Base-by-base conservation (phyloP, 2,329 filamentous ascomycete genomes). In the Trichocomaceae sp. region DNA sequence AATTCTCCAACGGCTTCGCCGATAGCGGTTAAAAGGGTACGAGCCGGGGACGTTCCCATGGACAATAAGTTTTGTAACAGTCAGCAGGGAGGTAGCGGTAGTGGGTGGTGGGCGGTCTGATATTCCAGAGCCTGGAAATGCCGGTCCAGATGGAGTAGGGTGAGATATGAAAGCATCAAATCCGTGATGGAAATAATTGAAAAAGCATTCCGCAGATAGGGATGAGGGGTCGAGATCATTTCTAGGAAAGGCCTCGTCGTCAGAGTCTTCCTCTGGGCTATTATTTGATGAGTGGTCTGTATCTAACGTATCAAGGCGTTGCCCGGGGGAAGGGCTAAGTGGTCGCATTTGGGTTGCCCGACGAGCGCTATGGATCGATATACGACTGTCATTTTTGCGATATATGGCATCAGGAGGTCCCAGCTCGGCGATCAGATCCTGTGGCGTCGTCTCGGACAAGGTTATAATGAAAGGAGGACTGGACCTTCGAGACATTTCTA, bases 171-270 rank as follows among this genome's bases (percentile, higher is more conserved):
- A 79, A 9, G 96, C 82, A 69, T 99, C 93, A 66, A 99, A 95
- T 1, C 93, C 93, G 59, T 96, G 85, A 61, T 92, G 87, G 67
- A 96, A 99, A 69, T 99, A 99, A 69, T 97, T 97, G 73, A 93
- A 96, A 69, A 97, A 99, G 60, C 86, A 90, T 63, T 81, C 78
- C 7, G 72, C 67, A 2, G 72, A 67, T n/a, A 73, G 59, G 6
- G 67, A 68, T 5, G 70, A 67, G 37, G 77, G 72, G 67, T 95
- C 89, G 3, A 83, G 81, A 1, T 84, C 82, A 3, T 71, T 84
- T 61, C 68, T 78, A 75, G 60, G 77, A 29, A 72, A 70, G 50
- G 68, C 60, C 29, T 88, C 86, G 20, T 79, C 77, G 55, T 84
- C 82, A 1, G 84, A 83, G 54, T 84, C 83, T 64, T 90, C 87